Percentiles rank a stretch among this genome's conserved stretches.
These are phyloP conservation scores for Sporothrix mexicana DNA, from an alignment of 2,329 filamentous ascomycete genomes.

Conservation along the genomic window DNA sequence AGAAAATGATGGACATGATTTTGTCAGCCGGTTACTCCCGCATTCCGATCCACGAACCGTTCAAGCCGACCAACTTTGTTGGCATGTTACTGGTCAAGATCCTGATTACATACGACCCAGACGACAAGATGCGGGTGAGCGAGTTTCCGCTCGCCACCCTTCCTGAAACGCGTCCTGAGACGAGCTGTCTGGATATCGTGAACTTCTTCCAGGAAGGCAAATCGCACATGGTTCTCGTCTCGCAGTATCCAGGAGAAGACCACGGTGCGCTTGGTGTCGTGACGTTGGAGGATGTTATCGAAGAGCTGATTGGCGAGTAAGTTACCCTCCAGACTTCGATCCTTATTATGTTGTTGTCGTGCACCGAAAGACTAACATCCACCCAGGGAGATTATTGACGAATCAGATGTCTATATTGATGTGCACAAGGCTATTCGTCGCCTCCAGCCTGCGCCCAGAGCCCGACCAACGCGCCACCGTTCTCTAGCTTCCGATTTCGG, in stretches of 20 bases:
- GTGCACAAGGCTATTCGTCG: constrained; percentile 97
- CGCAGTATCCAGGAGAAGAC: constrained; percentile 86
- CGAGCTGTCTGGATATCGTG: constrained; percentile 96
- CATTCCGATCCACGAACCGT: constrained; percentile 89
- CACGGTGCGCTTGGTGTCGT: constrained; percentile 91
- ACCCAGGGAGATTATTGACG: constrained; percentile 91
- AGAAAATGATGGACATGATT: constrained; percentile 92
- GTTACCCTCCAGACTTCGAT: constrained; percentile 42
- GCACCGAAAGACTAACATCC: constrained; percentile 6
- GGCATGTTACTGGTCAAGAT: constrained; percentile 99
- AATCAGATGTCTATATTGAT: constrained; percentile 97
- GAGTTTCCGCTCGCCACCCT: constrained; percentile 94
- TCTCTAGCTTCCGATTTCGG: constrained; percentile 41
- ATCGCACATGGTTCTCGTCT: constrained; percentile 97
- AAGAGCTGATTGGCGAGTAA: constrained; percentile 96
- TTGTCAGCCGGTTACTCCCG: constrained; percentile 92
- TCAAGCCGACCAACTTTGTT: constrained; percentile 85
- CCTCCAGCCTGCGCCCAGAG: constrained; percentile 81
- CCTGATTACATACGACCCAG: constrained; percentile 96
- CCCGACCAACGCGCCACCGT: constrained; percentile 57
- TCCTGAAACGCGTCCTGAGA: constrained; percentile 92
- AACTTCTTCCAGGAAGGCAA: constrained; percentile 99
- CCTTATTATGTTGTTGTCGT: not conserved
- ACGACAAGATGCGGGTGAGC: constrained; percentile 83
- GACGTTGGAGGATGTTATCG: constrained; percentile 96